Percentiles rank a stretch among this genome's conserved stretches.
These are phyloP conservation scores for Trichoderma brevicompactum DNA, from an alignment of 2,329 filamentous ascomycete species.

Conservation along the genomic window DNA sequence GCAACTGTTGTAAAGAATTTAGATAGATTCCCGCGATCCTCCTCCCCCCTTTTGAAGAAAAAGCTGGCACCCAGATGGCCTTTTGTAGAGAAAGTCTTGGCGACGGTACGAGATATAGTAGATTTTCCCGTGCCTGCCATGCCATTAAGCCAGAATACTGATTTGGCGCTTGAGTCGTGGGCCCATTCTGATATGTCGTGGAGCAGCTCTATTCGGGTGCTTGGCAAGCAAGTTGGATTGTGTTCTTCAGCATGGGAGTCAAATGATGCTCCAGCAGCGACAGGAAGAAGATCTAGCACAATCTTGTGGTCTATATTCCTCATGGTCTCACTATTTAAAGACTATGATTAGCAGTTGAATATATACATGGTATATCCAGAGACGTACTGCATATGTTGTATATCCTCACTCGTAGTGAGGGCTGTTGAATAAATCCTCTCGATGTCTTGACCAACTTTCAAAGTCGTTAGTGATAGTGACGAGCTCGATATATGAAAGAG, in stretches of 20 bases:
- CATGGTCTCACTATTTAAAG: too few species aligned
- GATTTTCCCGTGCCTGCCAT: slow-evolving; percentile 1
- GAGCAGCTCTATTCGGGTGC: neutral
- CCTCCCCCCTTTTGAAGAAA: neutral
- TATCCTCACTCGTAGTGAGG: too few species aligned
- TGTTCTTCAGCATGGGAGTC: neutral
- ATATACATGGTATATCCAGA: too few species aligned
- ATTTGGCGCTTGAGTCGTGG: neutral
- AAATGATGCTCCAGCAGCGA: neutral
- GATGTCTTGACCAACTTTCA: too few species aligned
- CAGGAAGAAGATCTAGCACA: too few species aligned
- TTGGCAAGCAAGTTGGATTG: neutral
- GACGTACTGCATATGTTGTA: too few species aligned
- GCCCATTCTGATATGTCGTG: neutral
- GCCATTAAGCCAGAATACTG: neutral
- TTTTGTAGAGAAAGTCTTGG: neutral
- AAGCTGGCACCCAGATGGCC: neutral
- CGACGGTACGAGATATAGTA: neutral
- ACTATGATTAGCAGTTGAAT: too few species aligned
- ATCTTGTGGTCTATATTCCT: too few species aligned
- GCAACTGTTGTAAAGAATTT: neutral
- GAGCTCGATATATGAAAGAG: too few species aligned
- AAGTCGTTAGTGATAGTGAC: too few species aligned
- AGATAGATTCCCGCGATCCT: neutral
- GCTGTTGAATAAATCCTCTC: too few species aligned